Percentiles rank a stretch among this genome's conserved stretches.
phyloP scores from a whole-genome alignment of 2,329 filamentous ascomycete species.

The Ophiostoma perfectum region DNA sequence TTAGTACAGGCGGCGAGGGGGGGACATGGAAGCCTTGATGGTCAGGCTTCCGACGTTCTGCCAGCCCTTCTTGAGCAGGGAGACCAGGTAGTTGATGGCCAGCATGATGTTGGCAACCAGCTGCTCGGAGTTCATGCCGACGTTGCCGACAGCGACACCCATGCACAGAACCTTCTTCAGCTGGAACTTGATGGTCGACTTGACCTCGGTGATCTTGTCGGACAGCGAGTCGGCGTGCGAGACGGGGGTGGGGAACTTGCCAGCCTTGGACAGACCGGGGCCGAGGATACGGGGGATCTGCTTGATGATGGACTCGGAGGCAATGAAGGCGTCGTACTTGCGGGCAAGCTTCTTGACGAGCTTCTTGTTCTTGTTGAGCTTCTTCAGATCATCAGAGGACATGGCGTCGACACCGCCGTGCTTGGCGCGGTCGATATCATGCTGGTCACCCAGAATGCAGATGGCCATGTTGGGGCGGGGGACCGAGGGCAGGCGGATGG shows the following conservation, averaged over 20 bases:
- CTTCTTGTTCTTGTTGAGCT: slow-evolving; percentile 99
- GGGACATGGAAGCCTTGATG: slow-evolving; percentile 99
- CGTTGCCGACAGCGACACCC: slow-evolving; percentile 98
- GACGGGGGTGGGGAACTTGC: slow-evolving; percentile 99
- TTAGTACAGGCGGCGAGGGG: slow-evolving; percentile 96
- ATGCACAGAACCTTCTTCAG: slow-evolving; percentile 99
- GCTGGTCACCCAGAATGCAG: slow-evolving; percentile 64
- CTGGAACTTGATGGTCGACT: slow-evolving; percentile 99
- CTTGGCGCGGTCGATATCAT: slow-evolving; percentile 99
- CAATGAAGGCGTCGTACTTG: slow-evolving; percentile 99
- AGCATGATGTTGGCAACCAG: slow-evolving; percentile 98
- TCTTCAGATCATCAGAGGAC: slow-evolving; percentile 98
- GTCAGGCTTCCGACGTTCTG: slow-evolving; percentile 99
- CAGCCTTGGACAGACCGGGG: slow-evolving; percentile 96
- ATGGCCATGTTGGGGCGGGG: slow-evolving; percentile 60
- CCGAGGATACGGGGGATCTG: slow-evolving; percentile 99
- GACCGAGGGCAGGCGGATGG: slow-evolving; percentile 87
- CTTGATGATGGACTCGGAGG: slow-evolving; percentile 97
- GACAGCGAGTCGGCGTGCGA: slow-evolving; percentile 92
- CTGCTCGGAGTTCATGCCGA: slow-evolving; percentile 94
- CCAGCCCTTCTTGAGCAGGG: slow-evolving; percentile 99
- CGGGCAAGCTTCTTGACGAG: slow-evolving; percentile 99
- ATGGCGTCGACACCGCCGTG: slow-evolving; percentile 98
- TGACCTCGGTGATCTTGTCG: slow-evolving; percentile 98
- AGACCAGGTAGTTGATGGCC: slow-evolving; percentile 99